A percentile compares a stretch with the other conserved stretches of the same genome.
These are phyloP conservation scores for Backusella morwellensis DNA, from an alignment of 192 early-diverging fungal species.

Conservation along the genomic window DNA sequence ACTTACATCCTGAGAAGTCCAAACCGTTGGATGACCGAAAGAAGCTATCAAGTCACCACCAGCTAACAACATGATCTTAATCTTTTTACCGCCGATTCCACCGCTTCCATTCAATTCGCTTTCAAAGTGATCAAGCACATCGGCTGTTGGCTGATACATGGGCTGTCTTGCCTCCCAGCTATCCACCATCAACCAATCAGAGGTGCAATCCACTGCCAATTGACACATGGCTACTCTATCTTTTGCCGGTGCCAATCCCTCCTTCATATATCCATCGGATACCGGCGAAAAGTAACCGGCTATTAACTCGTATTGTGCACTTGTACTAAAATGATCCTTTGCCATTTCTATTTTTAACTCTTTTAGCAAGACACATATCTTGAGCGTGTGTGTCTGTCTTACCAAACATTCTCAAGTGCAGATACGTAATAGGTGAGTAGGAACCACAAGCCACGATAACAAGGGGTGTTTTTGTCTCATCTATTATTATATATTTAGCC, in stretches of 20 bases:
- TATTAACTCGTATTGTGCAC: constrained; percentile 79
- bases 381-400: constrained; percentile 20
- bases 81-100: constrained; percentile 58
- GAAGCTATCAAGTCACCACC: constrained; percentile 97
- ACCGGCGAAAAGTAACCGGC: constrained; percentile 98
- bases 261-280: constrained; percentile 90
- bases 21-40: constrained; percentile 87
- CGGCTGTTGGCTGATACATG: constrained; percentile 80
- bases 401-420: constrained; percentile 99
- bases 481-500: constrained; percentile 39
- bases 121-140: constrained; percentile 95
- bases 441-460: constrained; percentile 96
- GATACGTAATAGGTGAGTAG: constrained; percentile 95
- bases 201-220: constrained; percentile 76
- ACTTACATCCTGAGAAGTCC: constrained; percentile 84
- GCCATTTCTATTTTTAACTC: constrained; percentile 76
- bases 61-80: constrained; percentile 90
- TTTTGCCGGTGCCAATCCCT: constrained; percentile 80
- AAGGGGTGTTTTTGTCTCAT: constrained; percentile 72
- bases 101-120: constrained; percentile 74
- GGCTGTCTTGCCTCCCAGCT: constrained; percentile 85
- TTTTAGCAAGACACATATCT: not conserved
- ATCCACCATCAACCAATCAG: constrained; percentile 96
- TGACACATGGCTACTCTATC: constrained; percentile 95
- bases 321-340: constrained; percentile 76